Evolutionary conservation across 2,329 filamentous ascomycete species (phyloP).

Genomic region (Pseudogymnoascus sp.): DNA sequence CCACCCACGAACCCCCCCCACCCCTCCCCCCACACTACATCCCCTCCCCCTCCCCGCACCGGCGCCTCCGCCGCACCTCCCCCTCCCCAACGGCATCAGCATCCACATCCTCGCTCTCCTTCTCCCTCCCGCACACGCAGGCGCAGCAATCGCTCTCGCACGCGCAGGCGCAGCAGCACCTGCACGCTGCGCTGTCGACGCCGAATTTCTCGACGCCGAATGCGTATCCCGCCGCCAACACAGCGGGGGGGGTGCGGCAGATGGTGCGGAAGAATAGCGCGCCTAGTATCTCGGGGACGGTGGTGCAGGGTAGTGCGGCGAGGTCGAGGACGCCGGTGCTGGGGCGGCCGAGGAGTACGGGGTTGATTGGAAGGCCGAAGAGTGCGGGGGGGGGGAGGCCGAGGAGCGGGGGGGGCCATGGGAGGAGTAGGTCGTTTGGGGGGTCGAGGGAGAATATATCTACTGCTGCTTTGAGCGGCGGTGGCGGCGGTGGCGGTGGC

Average conservation of each 20-base stretch:
- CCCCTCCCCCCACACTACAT: neutral
- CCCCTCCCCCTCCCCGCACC: neutral
- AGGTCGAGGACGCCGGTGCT: neutral
- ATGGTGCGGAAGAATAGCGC: neutral
- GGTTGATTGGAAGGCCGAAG: slow-evolving; percentile 7
- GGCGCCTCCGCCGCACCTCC: neutral
- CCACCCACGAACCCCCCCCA: slow-evolving; percentile 11
- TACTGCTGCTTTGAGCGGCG: slow-evolving; percentile 1
- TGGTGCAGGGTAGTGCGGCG: no score
- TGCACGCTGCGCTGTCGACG: neutral
- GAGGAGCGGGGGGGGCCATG: neutral
- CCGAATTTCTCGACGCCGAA: slow-evolving; percentile 14
- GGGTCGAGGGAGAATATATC: neutral
- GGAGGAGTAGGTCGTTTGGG: neutral
- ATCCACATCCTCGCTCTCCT: neutral
- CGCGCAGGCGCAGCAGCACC: neutral
- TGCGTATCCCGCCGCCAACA: neutral
- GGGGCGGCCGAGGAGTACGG: neutral
- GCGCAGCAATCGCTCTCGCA: slow-evolving; percentile 5
- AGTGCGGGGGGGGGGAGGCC: slow-evolving; percentile 13
- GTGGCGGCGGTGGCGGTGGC: slow-evolving; percentile 34
- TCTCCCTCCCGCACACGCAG: slow-evolving; percentile 22
- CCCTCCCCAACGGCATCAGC: neutral
- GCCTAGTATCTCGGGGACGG: neutral
- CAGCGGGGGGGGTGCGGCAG: neutral